These are phyloP conservation scores for Gomphus sp. DNA, from an alignment of 1,284 basidiomycete species.

Conservation along the genomic window DNA sequence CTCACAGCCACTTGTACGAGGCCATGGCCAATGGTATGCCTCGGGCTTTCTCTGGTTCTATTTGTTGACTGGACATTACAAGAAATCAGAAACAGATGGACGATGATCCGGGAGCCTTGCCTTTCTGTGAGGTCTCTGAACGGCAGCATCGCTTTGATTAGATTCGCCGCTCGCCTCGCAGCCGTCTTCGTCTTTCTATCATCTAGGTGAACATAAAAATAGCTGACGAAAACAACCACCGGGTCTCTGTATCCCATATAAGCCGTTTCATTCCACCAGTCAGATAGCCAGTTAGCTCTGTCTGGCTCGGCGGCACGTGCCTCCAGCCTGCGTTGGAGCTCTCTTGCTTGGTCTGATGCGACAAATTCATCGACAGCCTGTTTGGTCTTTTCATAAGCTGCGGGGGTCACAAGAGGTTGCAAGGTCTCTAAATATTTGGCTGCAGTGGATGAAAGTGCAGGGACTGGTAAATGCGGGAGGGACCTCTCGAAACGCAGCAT, in stretches of 20 bases:
- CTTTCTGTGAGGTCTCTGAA: constrained; percentile 78
- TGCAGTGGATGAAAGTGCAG: constrained; percentile 71
- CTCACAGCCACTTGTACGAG: constrained; percentile 89
- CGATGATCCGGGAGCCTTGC: constrained; percentile 31
- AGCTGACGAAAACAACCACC: constrained; percentile 90
- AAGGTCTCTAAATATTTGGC: constrained; percentile 83
- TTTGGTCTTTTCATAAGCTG: constrained; percentile 53
- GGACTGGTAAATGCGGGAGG: constrained; percentile 79
- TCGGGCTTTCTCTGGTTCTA: constrained; percentile 88
- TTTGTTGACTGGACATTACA: constrained; percentile 42
- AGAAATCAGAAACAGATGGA: not conserved
- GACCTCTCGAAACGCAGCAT: constrained; percentile 78
- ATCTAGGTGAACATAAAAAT: constrained; percentile 87
- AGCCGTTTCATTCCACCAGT: constrained; percentile 97
- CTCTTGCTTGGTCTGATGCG: constrained; percentile 55
- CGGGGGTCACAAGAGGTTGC: constrained; percentile 60
- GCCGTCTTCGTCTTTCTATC: constrained; percentile 48
- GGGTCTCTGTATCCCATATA: constrained; percentile 84
- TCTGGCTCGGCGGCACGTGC: constrained; percentile 56
- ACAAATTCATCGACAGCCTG: constrained; percentile 63
- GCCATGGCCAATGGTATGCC: constrained; percentile 84
- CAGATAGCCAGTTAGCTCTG: constrained; percentile 78
- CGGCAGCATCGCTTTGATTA: constrained; percentile 76
- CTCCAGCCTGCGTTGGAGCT: constrained; percentile 77
- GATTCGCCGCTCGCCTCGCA: constrained; percentile 64